These are phyloP conservation scores for Pythium utonaiense DNA, from an alignment of 352 stramenopile genomes.

Conservation along the genomic window DNA sequence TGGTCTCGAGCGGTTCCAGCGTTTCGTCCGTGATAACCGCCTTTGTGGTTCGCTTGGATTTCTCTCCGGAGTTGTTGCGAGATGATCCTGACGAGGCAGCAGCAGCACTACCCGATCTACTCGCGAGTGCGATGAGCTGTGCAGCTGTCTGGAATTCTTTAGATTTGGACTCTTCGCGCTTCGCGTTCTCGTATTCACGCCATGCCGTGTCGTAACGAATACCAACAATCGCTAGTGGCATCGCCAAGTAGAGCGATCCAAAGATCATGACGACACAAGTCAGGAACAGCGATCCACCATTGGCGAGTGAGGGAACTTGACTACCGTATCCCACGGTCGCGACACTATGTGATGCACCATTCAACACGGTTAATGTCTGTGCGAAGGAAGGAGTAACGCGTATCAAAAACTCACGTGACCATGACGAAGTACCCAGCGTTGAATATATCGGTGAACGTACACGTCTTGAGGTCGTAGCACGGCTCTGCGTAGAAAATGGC, in stretches of 20 bases:
- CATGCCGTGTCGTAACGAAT: conserved; percentile 43
- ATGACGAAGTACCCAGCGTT: conserved; percentile 84
- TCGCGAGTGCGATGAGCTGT: background rate
- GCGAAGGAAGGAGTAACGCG: conserved; percentile 18
- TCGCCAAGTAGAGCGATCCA: conserved; percentile 72
- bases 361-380: conserved; percentile 28
- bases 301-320: conserved; percentile 61
- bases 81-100: conserved; percentile 15
- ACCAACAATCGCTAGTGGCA: conserved; percentile 75
- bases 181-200: conserved; percentile 52
- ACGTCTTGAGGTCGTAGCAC: conserved; percentile 75
- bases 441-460: conserved; percentile 82
- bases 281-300: conserved; percentile 47
- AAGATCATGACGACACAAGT: conserved; percentile 71
- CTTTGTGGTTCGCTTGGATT: background rate
- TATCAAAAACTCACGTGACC: conserved; percentile 57
- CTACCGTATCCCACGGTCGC: conserved; percentile 74
- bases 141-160: conserved; percentile 32
- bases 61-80: conserved; percentile 2
- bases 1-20: conserved; percentile 28
- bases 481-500: conserved; percentile 75
- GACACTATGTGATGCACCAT: conserved; percentile 31
- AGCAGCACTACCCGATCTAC: background rate
- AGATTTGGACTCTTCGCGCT: conserved; percentile 54
- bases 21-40: conserved; percentile 19